A percentile compares a stretch with the other conserved stretches of the same genome.
phyloP scores from a whole-genome alignment of 2,329 filamentous ascomycete species.

The Ophiostoma pallidulum region DNA sequence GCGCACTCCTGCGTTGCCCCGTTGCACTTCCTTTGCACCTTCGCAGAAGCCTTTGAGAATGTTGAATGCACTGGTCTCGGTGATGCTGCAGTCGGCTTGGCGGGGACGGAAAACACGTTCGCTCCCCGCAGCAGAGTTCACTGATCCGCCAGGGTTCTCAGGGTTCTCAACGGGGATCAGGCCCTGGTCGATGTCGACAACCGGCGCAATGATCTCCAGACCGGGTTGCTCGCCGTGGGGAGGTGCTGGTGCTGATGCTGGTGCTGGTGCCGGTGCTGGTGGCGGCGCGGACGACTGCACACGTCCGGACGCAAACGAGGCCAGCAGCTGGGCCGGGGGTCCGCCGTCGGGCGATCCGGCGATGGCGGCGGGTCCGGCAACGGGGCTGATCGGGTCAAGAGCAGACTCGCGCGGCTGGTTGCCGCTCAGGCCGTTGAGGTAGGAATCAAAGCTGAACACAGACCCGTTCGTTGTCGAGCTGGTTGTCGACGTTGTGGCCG shows the following conservation, averaged over 20 bases:
- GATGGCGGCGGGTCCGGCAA: neutral
- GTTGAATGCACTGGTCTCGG: conserved; percentile 39
- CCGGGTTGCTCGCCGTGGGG: conserved; percentile 1
- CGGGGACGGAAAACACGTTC: neutral
- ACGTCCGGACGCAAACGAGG: conserved; percentile 5
- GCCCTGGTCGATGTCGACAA: conserved; percentile 12
- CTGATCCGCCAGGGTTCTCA: too few relatives aligned
- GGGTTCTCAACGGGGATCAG: conserved; percentile 17
- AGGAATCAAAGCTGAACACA: conserved; percentile 12
- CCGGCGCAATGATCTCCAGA: conserved; percentile 4
- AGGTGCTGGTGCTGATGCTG: neutral
- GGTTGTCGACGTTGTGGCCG: conserved; percentile 12
- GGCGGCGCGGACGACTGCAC: neutral
- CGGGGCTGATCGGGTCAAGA: conserved; percentile 6
- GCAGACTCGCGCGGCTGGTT: conserved; percentile 3
- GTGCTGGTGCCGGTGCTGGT: neutral
- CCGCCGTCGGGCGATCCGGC: neutral
- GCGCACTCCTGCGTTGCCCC: conserved; percentile 40
- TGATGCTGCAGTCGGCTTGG: conserved; percentile 30
- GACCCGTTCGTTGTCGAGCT: conserved; percentile 12
- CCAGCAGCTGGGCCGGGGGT: neutral
- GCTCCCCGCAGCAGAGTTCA: neutral
- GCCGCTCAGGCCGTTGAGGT: neutral
- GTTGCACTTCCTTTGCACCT: conserved; percentile 40
- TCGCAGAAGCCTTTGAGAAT: conserved; percentile 46